Percentiles rank a stretch among this genome's conserved stretches.
Evolutionary conservation across 768 basidiomycete species (phyloP).

Genomic region (Suillus luteus): DNA sequence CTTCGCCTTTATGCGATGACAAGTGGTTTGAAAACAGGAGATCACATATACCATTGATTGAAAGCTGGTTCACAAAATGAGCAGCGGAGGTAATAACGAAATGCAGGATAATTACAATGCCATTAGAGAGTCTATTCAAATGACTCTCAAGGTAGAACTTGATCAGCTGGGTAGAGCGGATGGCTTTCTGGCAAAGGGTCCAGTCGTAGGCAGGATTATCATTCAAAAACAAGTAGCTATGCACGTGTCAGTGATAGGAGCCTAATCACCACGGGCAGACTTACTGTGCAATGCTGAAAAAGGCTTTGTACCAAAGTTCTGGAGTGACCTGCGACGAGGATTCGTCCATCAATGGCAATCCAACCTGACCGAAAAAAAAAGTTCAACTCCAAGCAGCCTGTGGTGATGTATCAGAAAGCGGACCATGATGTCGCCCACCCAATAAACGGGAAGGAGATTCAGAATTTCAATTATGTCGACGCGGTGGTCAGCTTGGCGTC

Average conservation of each 20-base stretch:
- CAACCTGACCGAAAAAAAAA: slow-evolving; percentile 35
- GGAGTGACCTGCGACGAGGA: slow-evolving; percentile 34
- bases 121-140: slow-evolving; percentile 21
- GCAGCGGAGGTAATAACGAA: background rate
- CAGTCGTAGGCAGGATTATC: slow-evolving; percentile 34
- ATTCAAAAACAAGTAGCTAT: slow-evolving; percentile 41
- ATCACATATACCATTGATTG: slow-evolving; percentile 27
- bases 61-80: slow-evolving; percentile 11
- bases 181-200: slow-evolving; percentile 31
- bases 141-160: slow-evolving; percentile 26
- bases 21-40: slow-evolving; percentile 22
- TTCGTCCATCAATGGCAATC: slow-evolving; percentile 41
- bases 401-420: slow-evolving; percentile 22
- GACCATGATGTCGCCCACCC: slow-evolving; percentile 61
- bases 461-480: slow-evolving; percentile 48
- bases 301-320: slow-evolving; percentile 47
- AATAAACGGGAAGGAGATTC: slow-evolving; percentile 60
- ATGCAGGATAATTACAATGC: slow-evolving; percentile 19
- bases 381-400: background rate
- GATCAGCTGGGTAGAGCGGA: slow-evolving; percentile 29
- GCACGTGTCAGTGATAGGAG: background rate
- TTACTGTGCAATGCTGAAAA: slow-evolving; percentile 46
- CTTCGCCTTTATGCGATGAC: slow-evolving; percentile 26
- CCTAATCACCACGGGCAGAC: slow-evolving; percentile 1
- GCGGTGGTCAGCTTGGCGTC: slow-evolving; percentile 15